Conservation (phyloP, 1,284 basidiomycete species). For the Papiliotrema nemorosa region DNA sequence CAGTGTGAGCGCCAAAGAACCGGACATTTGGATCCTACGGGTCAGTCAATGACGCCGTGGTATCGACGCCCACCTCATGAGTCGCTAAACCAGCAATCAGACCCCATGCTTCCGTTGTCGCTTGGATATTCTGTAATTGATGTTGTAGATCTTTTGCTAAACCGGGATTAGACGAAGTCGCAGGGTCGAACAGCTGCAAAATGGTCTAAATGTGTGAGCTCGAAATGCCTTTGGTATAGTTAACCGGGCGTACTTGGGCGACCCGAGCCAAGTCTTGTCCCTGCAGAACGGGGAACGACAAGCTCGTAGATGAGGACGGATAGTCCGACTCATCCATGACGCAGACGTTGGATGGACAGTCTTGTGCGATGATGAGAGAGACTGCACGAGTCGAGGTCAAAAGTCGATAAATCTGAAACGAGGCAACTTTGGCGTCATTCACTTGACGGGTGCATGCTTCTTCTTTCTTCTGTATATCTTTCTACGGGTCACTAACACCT, state of each 20-base stretch:
- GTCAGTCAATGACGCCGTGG: background rate
- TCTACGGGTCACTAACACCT: too few species aligned
- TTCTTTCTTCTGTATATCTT: too few species aligned
- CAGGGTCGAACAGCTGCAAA: constrained; percentile 38
- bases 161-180: constrained; percentile 32
- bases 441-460: too few species aligned
- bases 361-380: too few species aligned
- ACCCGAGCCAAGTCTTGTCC: constrained; percentile 5
- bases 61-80: constrained; percentile 33
- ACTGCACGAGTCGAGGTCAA: too few species aligned
- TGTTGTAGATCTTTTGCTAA: constrained; percentile 42
- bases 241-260: constrained; percentile 56
- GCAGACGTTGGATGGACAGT: too few species aligned
- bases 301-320: constrained; percentile 11
- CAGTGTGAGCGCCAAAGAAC: constrained; percentile 87
- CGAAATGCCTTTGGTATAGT: too few species aligned
- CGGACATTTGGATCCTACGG: constrained; percentile 68
- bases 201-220: constrained; percentile 41
- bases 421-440: too few species aligned
- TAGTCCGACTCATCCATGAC: too few species aligned
- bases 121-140: constrained; percentile 45
- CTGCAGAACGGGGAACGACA: constrained; percentile 5
- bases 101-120: constrained; percentile 46
- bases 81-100: constrained; percentile 43
- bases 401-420: too few species aligned